Percentiles rank a stretch among this genome's conserved stretches.
Evolutionary conservation across 2,329 filamentous ascomycete species (phyloP).

Genomic region (Aspergillus floridensis): DNA sequence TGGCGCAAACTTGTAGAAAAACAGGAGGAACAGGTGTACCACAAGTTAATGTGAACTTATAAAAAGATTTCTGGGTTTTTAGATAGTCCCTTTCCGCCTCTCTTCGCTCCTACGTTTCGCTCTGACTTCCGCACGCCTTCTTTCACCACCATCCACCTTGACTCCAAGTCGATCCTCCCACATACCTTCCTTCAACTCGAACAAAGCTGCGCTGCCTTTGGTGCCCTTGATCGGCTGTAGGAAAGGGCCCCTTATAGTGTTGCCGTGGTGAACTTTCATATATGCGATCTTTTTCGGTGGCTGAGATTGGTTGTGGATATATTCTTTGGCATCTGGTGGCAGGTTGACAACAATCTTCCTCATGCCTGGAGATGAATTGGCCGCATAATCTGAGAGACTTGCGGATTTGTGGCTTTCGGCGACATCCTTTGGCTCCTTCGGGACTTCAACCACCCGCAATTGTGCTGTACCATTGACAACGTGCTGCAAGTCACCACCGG

Average conservation of each 20-base stretch:
- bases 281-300: slow-evolving; percentile 57
- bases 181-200: slow-evolving; percentile 78
- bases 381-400: slow-evolving; percentile 43
- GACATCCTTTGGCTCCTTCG: slow-evolving; percentile 35
- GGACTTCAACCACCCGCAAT: slow-evolving; percentile 57
- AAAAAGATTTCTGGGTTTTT: background rate
- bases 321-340: slow-evolving; percentile 55
- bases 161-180: slow-evolving; percentile 85
- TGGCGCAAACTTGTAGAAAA: background rate
- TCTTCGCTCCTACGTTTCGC: slow-evolving; percentile 81
- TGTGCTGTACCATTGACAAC: slow-evolving; percentile 64
- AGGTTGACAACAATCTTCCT: slow-evolving; percentile 62
- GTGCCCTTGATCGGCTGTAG: slow-evolving; percentile 65
- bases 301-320: slow-evolving; percentile 44
- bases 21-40: background rate
- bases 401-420: slow-evolving; percentile 23
- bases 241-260: slow-evolving; percentile 71
- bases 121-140: slow-evolving; percentile 77
- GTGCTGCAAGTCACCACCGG: slow-evolving; percentile 76
- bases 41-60: background rate
- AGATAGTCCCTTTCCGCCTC: slow-evolving; percentile 60
- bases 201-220: slow-evolving; percentile 58
- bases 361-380: slow-evolving; percentile 54
- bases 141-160: slow-evolving; percentile 96
- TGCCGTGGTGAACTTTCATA: slow-evolving; percentile 66